Evolutionary conservation across 257 asterid genomes (phyloP).

Genomic region (Verbena officinalis): DNA sequence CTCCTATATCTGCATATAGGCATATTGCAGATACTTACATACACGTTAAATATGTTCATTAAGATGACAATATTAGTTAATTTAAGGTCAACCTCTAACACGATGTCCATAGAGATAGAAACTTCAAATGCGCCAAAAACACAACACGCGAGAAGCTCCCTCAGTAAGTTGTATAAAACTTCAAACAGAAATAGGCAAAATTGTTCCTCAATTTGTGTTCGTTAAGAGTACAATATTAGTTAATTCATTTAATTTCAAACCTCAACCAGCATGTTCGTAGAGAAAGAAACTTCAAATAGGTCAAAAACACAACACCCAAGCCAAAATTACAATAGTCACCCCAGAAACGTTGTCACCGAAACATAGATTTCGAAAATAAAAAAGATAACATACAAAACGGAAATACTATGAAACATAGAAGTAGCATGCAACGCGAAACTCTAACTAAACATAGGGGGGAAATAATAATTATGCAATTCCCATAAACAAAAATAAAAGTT

Average conservation of each 20-base stretch:
- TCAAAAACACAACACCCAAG: background rate
- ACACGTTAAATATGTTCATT: background rate
- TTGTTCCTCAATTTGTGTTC: background rate
- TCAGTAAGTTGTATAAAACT: background rate
- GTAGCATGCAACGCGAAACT: slow-evolving; percentile 4
- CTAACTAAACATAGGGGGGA: background rate
- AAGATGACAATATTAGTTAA: background rate
- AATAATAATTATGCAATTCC: too few species aligned
- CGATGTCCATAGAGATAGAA: background rate
- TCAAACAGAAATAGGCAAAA: background rate
- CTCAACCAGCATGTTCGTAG: background rate
- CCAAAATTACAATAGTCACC: slow-evolving; percentile 10
- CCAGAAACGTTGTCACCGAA: too few species aligned
- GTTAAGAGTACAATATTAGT: background rate
- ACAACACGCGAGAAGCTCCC: background rate
- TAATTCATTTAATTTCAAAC: too few species aligned
- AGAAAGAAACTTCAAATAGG: background rate
- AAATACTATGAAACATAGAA: slow-evolving; percentile 1
- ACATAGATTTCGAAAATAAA: too few species aligned
- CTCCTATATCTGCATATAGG: background rate
- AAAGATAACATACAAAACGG: background rate
- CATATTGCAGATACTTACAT: background rate
- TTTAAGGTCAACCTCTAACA: slow-evolving; percentile 16
- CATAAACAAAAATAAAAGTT: background rate
- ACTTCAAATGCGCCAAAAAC: slow-evolving; percentile 7